These are phyloP conservation scores for Graphium sp. DNA, from an alignment of 2,329 filamentous ascomycete species.

Conservation along the genomic window DNA sequence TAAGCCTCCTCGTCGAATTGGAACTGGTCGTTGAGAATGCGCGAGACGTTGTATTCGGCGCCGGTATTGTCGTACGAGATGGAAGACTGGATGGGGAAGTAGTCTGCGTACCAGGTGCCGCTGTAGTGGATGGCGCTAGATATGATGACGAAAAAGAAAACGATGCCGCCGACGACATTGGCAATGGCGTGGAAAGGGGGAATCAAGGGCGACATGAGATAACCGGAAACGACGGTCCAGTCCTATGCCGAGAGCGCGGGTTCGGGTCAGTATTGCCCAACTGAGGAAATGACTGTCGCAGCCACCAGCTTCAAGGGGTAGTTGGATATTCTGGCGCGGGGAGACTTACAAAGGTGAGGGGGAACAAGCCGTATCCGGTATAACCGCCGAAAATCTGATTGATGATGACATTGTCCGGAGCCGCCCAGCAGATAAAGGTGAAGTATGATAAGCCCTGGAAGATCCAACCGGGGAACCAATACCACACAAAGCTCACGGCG, in stretches of 20 bases:
- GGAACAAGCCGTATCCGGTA: constrained; percentile 43
- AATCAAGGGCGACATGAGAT: constrained; percentile 37
- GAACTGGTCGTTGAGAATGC: constrained; percentile 28
- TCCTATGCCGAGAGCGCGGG: constrained; percentile 18
- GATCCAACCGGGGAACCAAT: constrained; percentile 46
- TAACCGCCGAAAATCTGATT: constrained; percentile 51
- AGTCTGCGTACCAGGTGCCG: constrained; percentile 28
- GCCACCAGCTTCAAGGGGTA: no score
- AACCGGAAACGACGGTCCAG: constrained; percentile 44
- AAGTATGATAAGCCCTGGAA: constrained; percentile 45
- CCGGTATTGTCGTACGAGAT: constrained; percentile 40
- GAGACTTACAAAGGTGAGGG: constrained; percentile 35
- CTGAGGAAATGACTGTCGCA: no score
- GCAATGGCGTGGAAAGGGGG: constrained; percentile 42
- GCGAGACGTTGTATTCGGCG: constrained; percentile 27
- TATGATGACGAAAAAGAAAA: constrained; percentile 28
- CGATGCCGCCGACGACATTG: constrained; percentile 37
- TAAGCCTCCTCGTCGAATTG: constrained; percentile 35
- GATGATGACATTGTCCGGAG: constrained; percentile 39
- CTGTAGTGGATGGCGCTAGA: constrained; percentile 28
- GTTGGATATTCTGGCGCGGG: no score
- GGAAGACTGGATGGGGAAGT: constrained; percentile 36
- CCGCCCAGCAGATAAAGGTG: constrained; percentile 44
- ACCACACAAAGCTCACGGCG: constrained; percentile 34
- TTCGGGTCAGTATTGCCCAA: no score